Evolutionary conservation across 2,329 filamentous ascomycete species (phyloP).

Genomic region (Rhinocladiella similis): DNA sequence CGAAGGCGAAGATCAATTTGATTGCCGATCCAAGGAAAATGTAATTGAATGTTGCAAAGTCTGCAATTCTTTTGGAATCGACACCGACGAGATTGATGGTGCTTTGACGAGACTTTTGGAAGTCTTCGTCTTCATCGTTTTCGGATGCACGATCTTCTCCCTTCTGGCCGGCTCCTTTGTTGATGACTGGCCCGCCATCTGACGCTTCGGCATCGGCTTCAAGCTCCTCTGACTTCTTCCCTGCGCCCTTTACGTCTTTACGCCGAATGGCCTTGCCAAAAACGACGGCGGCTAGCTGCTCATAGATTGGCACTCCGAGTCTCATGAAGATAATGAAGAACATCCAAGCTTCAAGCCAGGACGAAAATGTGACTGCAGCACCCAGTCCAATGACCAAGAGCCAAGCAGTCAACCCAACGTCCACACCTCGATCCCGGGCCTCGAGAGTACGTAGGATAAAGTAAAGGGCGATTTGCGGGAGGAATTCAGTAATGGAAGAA

Average conservation of each 20-base stretch:
- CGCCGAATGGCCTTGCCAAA: slow-evolving; percentile 75
- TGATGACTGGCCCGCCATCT: slow-evolving; percentile 32
- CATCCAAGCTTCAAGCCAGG: slow-evolving; percentile 64
- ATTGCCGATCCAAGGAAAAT: slow-evolving; percentile 63
- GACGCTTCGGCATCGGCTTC: slow-evolving; percentile 25
- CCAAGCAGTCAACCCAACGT: slow-evolving; percentile 59
- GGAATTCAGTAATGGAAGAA: slow-evolving; percentile 62
- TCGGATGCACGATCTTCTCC: slow-evolving; percentile 38
- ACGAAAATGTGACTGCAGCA: slow-evolving; percentile 54
- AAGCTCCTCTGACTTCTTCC: slow-evolving; percentile 37
- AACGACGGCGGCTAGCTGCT: slow-evolving; percentile 69
- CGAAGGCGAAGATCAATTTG: slow-evolving; percentile 65
- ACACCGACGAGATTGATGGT: slow-evolving; percentile 79
- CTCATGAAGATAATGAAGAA: slow-evolving; percentile 67
- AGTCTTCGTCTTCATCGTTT: slow-evolving; percentile 52
- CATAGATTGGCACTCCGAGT: slow-evolving; percentile 65
- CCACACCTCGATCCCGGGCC: slow-evolving; percentile 46
- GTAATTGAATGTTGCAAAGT: slow-evolving; percentile 68
- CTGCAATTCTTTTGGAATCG: slow-evolving; percentile 67
- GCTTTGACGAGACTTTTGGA: slow-evolving; percentile 64
- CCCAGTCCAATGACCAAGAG: slow-evolving; percentile 68
- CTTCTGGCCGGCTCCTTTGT: slow-evolving; percentile 34
- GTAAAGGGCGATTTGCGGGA: slow-evolving; percentile 69
- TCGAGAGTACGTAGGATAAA: slow-evolving; percentile 68
- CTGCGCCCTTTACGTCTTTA: slow-evolving; percentile 69